Conservation (phyloP, 768 basidiomycete genomes). For the Tricholoma sp. region DNA sequence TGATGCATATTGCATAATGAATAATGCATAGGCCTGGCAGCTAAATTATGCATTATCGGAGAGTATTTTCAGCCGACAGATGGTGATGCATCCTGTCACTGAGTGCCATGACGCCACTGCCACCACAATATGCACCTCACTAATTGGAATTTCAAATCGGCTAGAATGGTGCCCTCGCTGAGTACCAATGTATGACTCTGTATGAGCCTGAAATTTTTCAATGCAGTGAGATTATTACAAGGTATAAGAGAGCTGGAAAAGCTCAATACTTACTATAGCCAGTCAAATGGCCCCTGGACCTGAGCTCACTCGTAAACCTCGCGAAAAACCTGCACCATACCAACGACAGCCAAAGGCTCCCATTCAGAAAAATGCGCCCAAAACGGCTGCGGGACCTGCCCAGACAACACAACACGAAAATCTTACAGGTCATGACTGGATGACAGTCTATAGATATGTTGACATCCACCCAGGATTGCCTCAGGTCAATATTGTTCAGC, state of each 20-base stretch:
- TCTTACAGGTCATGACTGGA: background rate
- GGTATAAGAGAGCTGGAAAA: too few relatives aligned
- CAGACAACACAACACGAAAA: background rate
- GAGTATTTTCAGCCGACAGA: background rate
- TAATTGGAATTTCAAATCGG: background rate
- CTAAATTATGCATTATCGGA: background rate
- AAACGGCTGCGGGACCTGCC: too few relatives aligned
- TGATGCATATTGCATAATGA: too few relatives aligned
- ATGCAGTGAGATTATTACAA: too few relatives aligned
- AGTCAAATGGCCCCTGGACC: too few relatives aligned
- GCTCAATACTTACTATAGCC: too few relatives aligned
- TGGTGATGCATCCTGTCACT: background rate
- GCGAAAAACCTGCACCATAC: too few relatives aligned
- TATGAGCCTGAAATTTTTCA: too few relatives aligned
- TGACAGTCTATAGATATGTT: background rate
- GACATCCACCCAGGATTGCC: slow-evolving; percentile 4
- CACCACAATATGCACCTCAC: background rate
- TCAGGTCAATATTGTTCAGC: slow-evolving; percentile 14
- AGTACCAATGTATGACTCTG: background rate
- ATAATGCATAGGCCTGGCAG: background rate
- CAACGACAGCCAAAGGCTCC: too few relatives aligned
- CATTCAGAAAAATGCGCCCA: too few relatives aligned
- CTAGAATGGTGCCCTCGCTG: background rate
- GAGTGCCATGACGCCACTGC: background rate
- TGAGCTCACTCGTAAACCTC: too few relatives aligned